Evolutionary conservation across 352 stramenopile genomes (phyloP).

Genomic region (Pythium biforme): DNA sequence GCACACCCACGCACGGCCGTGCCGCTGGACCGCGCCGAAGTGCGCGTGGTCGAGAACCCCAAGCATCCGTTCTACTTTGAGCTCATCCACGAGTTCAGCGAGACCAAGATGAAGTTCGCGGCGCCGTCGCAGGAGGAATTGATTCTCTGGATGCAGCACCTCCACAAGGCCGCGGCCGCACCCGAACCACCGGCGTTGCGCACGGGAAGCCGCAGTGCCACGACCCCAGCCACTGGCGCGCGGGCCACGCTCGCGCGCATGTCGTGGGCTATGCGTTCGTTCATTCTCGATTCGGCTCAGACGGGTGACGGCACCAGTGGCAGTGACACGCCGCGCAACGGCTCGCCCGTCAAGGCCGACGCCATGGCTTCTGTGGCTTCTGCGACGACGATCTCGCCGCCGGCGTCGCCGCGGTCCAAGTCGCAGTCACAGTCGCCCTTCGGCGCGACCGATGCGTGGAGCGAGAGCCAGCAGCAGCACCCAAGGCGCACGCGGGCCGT

Average conservation of each 20-base stretch:
- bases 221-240: conserved; percentile 21
- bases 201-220: background rate
- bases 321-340: background rate
- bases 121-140: conserved; percentile 65
- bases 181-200: conserved; percentile 46
- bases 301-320: no score
- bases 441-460: conserved; percentile 23
- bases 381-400: background rate
- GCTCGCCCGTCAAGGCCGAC: conserved; percentile 11
- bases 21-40: conserved; percentile 56
- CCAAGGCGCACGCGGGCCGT: conserved; percentile 13
- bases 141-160: conserved; percentile 50
- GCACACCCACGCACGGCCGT: conserved; percentile 60
- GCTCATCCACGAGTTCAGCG: conserved; percentile 65
- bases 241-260: conserved; percentile 52
- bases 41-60: conserved; percentile 64
- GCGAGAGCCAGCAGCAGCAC: conserved; percentile 19
- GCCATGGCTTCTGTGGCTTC: no score
- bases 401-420: conserved; percentile 6
- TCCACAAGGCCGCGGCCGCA: conserved; percentile 45
- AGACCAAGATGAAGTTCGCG: conserved; percentile 76
- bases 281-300: conserved; percentile 61
- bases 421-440: conserved; percentile 9
- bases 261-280: conserved; percentile 73
- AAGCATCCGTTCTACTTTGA: conserved; percentile 82